phyloP scores from a whole-genome alignment of 345 rosid genomes.

The Hypericum androsaemum region DNA sequence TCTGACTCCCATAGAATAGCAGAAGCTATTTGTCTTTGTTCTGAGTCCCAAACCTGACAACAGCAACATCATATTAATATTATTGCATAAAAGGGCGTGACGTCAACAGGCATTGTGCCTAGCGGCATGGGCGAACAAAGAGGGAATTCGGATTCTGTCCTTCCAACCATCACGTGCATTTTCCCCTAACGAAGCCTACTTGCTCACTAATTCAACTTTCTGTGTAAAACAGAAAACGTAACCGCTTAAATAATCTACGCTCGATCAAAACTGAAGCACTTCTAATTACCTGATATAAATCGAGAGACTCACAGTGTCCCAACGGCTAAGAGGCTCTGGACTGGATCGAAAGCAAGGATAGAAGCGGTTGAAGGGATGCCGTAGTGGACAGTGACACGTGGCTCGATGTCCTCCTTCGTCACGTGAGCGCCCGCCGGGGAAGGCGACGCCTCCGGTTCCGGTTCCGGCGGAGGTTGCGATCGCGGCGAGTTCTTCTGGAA shows the following conservation, averaged over 20 bases:
- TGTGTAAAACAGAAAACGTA: no score
- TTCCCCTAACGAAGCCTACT: no score
- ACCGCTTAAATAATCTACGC: no score
- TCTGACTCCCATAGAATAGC: slow-evolving; percentile 60
- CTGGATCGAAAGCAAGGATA: slow-evolving; percentile 62
- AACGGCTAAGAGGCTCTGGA: slow-evolving; percentile 69
- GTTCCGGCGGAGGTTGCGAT: no score
- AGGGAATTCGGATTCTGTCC: no score
- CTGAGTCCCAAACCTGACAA: slow-evolving; percentile 24
- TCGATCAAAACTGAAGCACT: no score
- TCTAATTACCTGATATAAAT: background rate
- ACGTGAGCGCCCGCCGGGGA: no score
- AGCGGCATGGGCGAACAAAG: no score
- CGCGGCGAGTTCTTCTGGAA: no score
- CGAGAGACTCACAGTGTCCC: slow-evolving; percentile 60
- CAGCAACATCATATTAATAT: background rate
- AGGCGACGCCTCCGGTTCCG: no score
- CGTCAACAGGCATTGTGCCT: slow-evolving; percentile 8
- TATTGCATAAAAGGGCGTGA: background rate
- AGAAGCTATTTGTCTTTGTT: slow-evolving; percentile 16
- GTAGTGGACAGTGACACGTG: slow-evolving; percentile 47
- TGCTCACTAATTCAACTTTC: no score
- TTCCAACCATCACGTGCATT: no score
- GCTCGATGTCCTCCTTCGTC: slow-evolving; percentile 37
- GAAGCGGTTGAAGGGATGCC: slow-evolving; percentile 81